Evolutionary conservation across 495 filamentous ascomycete genomes (phyloP).

Genomic region (Cercophora samala): DNA sequence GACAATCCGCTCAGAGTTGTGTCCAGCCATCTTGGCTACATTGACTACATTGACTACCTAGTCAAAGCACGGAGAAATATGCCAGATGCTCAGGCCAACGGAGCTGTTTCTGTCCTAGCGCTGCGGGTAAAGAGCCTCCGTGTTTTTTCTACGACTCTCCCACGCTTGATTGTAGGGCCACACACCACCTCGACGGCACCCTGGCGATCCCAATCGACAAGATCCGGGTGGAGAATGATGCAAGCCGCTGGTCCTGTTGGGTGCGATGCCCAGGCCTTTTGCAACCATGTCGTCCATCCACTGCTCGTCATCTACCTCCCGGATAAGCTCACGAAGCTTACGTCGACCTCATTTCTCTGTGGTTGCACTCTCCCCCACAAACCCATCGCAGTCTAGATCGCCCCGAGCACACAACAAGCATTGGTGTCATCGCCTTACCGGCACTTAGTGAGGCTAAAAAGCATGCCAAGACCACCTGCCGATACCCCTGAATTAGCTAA

Average conservation of each 20-base stretch:
- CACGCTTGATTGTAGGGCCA: not conserved
- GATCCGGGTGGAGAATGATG: not conserved
- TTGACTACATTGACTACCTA: slow-evolving; percentile 9
- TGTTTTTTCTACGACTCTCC: not conserved
- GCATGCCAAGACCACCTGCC: slow-evolving; percentile 6
- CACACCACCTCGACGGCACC: not conserved
- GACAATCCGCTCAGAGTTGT: slow-evolving; percentile 4
- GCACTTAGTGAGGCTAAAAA: slow-evolving; percentile 11
- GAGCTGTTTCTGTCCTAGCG: not conserved
- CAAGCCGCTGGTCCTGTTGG: not conserved
- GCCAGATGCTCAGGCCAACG: not conserved
- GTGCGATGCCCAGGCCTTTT: not conserved
- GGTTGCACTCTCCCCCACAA: slow-evolving; percentile 7
- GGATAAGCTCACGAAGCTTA: slow-evolving; percentile 14
- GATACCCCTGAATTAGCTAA: not conserved
- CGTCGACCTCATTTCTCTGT: slow-evolving; percentile 8
- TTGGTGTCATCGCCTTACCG: slow-evolving; percentile 4
- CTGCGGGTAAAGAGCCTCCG: slow-evolving; percentile 2
- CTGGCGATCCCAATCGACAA: not conserved
- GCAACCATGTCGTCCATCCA: not conserved
- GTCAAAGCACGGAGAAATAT: slow-evolving; percentile 9
- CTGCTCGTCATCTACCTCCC: slow-evolving; percentile 1
- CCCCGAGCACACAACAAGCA: slow-evolving; percentile 1
- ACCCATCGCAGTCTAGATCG: slow-evolving; percentile 8
- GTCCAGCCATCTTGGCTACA: not conserved